Conservation (phyloP, 495 filamentous ascomycete species). For the Pseudevernia furfuracea region DNA sequence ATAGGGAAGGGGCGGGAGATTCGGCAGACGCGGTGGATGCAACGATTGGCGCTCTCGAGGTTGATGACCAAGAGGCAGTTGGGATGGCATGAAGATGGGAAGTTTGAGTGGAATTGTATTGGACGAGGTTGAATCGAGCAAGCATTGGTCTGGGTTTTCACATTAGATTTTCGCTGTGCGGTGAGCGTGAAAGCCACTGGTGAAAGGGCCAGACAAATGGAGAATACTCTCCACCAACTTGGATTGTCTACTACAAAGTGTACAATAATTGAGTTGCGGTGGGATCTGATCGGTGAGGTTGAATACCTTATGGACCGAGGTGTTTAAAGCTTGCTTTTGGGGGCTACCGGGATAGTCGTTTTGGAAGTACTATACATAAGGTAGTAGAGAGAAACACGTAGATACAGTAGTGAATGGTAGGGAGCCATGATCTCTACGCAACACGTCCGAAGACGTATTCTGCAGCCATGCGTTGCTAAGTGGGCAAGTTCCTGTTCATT, state of each 20-base stretch:
- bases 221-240: background rate
- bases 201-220: background rate
- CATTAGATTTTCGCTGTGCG: background rate
- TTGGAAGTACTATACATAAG: no score
- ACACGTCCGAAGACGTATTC: background rate
- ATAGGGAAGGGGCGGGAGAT: conserved; percentile 18
- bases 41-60: background rate
- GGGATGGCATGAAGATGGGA: background rate
- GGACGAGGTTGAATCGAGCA: background rate
- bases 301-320: background rate
- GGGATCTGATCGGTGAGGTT: background rate
- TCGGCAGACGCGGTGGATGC: background rate
- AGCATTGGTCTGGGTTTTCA: background rate
- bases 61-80: background rate
- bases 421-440: background rate
- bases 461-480: background rate
- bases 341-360: background rate
- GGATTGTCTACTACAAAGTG: background rate
- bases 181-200: background rate
- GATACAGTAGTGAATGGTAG: background rate
- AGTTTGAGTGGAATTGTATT: background rate
- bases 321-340: background rate
- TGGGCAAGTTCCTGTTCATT: background rate
- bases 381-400: background rate
- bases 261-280: background rate